Percentiles rank a stretch among this genome's conserved stretches.
Conservation (phyloP, 768 basidiomycete species). For the Boletus patriciae region DNA sequence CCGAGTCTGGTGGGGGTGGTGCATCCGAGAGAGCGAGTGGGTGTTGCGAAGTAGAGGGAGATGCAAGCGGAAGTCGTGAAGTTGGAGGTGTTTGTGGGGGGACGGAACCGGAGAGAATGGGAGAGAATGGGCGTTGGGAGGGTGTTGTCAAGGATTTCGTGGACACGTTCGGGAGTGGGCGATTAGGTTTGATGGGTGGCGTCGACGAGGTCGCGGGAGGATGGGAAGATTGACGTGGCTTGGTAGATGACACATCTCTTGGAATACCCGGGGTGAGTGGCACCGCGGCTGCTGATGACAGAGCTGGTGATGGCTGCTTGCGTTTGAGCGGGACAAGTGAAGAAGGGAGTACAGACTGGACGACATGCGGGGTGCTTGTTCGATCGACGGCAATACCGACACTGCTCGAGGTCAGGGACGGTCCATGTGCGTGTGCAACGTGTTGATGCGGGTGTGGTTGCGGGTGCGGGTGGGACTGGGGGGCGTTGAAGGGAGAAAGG, state of each 20-base stretch:
- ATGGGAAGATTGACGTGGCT: constrained; percentile 17
- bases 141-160: constrained; percentile 18
- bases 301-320: constrained; percentile 32
- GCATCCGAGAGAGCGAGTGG: constrained; percentile 15
- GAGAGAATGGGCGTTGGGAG: constrained; percentile 21
- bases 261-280: constrained; percentile 4
- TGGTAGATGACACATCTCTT: constrained; percentile 12
- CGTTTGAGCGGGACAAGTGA: constrained; percentile 44
- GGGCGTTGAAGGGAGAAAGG: constrained; percentile 42
- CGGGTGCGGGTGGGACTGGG: constrained; percentile 27
- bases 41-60: constrained; percentile 24
- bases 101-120: constrained; percentile 10
- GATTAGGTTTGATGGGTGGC: constrained; percentile 12
- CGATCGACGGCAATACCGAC: constrained; percentile 30
- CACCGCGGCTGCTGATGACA: constrained; percentile 10
- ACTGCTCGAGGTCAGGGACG: constrained; percentile 25
- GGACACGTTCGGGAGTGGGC: constrained; percentile 5
- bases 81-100: constrained; percentile 16
- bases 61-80: constrained; percentile 15
- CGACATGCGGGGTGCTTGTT: constrained; percentile 15
- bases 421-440: constrained; percentile 27
- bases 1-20: constrained; percentile 38
- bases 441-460: constrained; percentile 27
- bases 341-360: constrained; percentile 26
- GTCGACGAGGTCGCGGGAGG: constrained; percentile 20